These are phyloP conservation scores for Penicillium cataractarum DNA, from an alignment of 495 filamentous ascomycete species.

Conservation along the genomic window DNA sequence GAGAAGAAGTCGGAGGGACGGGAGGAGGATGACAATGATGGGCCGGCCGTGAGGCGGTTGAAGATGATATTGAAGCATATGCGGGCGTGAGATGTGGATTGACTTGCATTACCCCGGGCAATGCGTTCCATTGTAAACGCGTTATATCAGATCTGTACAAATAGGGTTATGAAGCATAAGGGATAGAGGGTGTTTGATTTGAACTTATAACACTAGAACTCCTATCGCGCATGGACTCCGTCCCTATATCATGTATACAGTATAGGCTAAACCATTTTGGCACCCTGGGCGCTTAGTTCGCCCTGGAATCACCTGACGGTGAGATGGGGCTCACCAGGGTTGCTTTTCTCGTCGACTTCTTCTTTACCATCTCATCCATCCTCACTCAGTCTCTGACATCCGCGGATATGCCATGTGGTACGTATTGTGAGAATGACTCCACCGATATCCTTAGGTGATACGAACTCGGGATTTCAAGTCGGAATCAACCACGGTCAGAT, in stretches of 20 bases:
- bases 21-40: conserved; percentile 29
- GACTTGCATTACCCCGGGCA: not conserved
- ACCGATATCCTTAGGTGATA: not conserved
- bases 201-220: not conserved
- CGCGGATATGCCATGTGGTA: not conserved
- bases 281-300: not conserved
- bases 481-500: not conserved
- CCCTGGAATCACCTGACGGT: not conserved
- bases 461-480: not conserved
- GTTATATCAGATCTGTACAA: not conserved
- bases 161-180: not conserved
- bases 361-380: no score
- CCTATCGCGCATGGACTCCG: not conserved
- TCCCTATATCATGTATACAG: not conserved
- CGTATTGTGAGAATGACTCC: not conserved
- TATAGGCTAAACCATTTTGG: not conserved
- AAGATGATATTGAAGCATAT: conserved; percentile 58
- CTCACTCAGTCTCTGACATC: not conserved
- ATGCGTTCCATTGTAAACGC: not conserved
- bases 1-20: conserved; percentile 47
- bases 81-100: conserved; percentile 28
- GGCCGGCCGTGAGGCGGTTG: conserved; percentile 52
- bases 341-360: not conserved
- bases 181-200: not conserved
- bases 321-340: not conserved